A percentile compares a stretch with the other conserved stretches of the same genome.
phyloP scores from a whole-genome alignment of 768 basidiomycete genomes.

The Chalciporus chontae region DNA sequence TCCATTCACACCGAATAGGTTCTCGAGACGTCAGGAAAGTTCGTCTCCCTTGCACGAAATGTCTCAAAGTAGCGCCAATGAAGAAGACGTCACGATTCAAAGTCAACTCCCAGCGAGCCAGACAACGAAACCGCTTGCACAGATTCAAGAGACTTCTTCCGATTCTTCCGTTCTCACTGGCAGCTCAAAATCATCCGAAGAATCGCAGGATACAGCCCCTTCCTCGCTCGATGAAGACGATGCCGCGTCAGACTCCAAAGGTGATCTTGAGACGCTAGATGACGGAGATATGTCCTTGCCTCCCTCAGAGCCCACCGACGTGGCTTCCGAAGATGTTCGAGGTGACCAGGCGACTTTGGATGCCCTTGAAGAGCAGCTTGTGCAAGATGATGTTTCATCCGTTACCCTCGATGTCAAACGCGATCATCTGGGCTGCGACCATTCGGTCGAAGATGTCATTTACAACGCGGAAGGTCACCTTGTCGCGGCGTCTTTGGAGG shows the following conservation, averaged over 20 bases:
- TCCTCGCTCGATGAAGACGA: conserved; percentile 49
- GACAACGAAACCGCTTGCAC: conserved; percentile 10
- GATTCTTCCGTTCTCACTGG: conserved; percentile 43
- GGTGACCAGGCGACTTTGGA: conserved; percentile 31
- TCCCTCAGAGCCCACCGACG: conserved; percentile 33
- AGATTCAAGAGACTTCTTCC: conserved; percentile 43
- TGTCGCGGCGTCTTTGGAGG: conserved; percentile 85
- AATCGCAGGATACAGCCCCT: conserved; percentile 46
- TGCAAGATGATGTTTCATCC: conserved; percentile 48
- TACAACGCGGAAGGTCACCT: conserved; percentile 90
- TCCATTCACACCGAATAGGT: conserved; percentile 47
- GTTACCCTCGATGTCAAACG: conserved; percentile 40
- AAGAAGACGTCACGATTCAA: conserved; percentile 63
- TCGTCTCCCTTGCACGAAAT: conserved; percentile 35
- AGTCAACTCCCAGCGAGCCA: conserved; percentile 36
- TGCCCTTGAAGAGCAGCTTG: conserved; percentile 51
- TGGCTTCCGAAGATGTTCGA: conserved; percentile 52
- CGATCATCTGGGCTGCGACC: conserved; percentile 62
- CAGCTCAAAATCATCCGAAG: conserved; percentile 43
- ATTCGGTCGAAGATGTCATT: conserved; percentile 77
- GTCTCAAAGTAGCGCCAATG: conserved; percentile 41
- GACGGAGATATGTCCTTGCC: conserved; percentile 32
- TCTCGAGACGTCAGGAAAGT: conserved; percentile 39
- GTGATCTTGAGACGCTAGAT: conserved; percentile 26
- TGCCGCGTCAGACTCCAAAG: conserved; percentile 28